Base-by-base conservation (phyloP, 179 eudicot genomes). In the Spergularia azorica region DNA sequence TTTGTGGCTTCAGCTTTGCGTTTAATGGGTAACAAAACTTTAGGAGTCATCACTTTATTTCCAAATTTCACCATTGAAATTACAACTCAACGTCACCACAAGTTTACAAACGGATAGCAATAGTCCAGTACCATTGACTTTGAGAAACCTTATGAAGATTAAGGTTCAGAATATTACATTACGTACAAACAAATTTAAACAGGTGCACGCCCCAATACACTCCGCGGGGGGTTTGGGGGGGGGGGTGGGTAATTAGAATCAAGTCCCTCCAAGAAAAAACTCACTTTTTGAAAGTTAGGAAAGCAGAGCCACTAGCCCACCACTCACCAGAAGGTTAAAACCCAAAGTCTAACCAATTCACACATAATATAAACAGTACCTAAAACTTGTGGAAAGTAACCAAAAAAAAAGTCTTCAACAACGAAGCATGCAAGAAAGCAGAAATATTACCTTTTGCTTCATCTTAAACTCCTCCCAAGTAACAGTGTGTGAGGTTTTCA, bases 391-490 rank as follows among this genome's bases (percentile, higher is more conserved):
- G 72, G 59, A 48, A 50, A 69, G 4, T 69, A 69, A 50, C 9
- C 38, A 46, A 50, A 12, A 3, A 21, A 20, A 14, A 69, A 69
- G n/a, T 20, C 36, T 70, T 54, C 48, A 14, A 55, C 62, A 70
- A 43, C 26, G 21, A 79, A 63, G 38, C 32, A 70, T 56, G 61
- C 64, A 17, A 58, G 51, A 38, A 48, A 58, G 67, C 67, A 55
- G 70, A 55, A 81, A 48, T 68, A 74, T 82, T 86, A 95, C 99
- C 97, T 95, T 95, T 80, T 95, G 99, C 88, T 91, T 95, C 91
- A 71, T 89, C 73, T 94, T 95, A 79, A 71, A 95, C 84, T 95
- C 99, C 86, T 95, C 99, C 99, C 99, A 95, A 15, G 98, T 95
- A 76, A 95, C 86, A 66, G 99, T 95, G 84, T 93, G 99, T 26